phyloP scores from a whole-genome alignment of 2,329 filamentous ascomycete genomes.

The Colletotrichum gloeosporioides region DNA sequence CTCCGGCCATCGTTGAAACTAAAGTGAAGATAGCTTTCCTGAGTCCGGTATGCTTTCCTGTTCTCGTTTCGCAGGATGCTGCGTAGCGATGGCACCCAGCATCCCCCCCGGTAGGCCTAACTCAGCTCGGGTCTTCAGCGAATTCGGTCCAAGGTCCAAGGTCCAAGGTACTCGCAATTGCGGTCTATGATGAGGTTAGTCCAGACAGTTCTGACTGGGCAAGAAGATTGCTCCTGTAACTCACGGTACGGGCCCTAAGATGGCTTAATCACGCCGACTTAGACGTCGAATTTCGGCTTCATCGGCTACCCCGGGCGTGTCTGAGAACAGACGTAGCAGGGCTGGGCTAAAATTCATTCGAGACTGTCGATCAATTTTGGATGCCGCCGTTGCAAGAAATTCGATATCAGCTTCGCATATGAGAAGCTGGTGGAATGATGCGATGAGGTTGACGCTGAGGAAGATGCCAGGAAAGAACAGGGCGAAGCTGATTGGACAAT shows the following conservation, averaged over 20 bases:
- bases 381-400: not conserved
- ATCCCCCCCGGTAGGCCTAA: not conserved
- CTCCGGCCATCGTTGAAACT: not conserved
- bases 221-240: not conserved
- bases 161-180: not conserved
- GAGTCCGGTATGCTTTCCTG: not conserved
- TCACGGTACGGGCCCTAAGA: not conserved
- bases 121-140: not conserved
- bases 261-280: not conserved
- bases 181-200: not conserved
- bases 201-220: accelerated
- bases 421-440: not conserved
- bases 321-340: not conserved
- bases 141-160: not conserved
- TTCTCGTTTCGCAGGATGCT: not conserved
- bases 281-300: not conserved
- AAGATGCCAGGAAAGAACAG: too few relatives aligned
- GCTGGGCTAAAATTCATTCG: not conserved
- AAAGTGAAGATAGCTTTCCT: not conserved
- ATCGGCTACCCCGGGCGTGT: not conserved
- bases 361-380: not conserved
- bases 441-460: not conserved
- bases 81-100: not conserved
- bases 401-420: not conserved
- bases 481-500: not conserved